Evolutionary conservation across 768 basidiomycete species (phyloP), one percentile per base, ranked within the genome.

Genomic region (Calocybe cyanea): DNA sequence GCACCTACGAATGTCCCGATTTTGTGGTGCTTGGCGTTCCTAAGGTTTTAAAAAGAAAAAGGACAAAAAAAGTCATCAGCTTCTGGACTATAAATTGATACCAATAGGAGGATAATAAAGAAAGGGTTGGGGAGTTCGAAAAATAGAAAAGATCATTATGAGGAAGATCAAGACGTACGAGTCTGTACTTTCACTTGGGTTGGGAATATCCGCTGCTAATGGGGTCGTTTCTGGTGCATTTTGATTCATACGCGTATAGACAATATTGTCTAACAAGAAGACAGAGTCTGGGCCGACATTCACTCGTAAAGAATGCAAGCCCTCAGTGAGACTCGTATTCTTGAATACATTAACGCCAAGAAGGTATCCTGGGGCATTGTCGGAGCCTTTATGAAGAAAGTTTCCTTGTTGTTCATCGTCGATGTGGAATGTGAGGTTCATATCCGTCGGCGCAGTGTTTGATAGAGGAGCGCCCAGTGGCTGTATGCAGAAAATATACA

Each of bases 1-100:
- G 73, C 77, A n/a, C 70, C 76, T 1, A 66, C 78, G 55, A 83
- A 80, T 5, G 78, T 77, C 13, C 67, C 71, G 15, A 68, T 49
- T 25, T 66, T 67, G 41, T 60, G 63, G 41, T 64, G 59, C 52
- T 64, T 63, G 14, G 45, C 40, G 19, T 38, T 51, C 35, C 61
- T 63, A 48, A n/a, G 21, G 2, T n/a, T 33, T 13, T 15, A 33
- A 30, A 32, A 31, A 41, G 28, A 23, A 41, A 30, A 15, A 41
- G 28, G 11, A 23, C 11, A 4, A 30, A 41, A 30, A 14, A 41
- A 23, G n/a, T n/a, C n/a, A n/a, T n/a, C n/a, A n/a, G n/a, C n/a
- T n/a, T n/a, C n/a, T 44, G 28, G 38, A 35, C 35, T 25, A 47
- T 25, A 5, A 21, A 33, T 2, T 11, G 38, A 46, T 6, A 11